Conservation (phyloP, 257 asterid species). For the Voacanga thouarsii region DNA sequence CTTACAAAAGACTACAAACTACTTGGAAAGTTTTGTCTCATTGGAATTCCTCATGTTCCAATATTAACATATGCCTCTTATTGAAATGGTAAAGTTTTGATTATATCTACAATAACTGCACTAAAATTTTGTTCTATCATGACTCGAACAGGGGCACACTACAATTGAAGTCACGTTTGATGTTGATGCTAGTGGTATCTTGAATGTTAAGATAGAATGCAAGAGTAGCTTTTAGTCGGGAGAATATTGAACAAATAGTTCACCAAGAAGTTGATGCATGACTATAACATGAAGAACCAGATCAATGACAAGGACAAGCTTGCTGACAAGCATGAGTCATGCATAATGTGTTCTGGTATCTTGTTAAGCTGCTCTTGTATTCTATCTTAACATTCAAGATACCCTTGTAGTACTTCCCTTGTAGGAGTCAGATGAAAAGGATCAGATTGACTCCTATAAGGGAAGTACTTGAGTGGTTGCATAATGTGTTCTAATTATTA, state of each 20-base stretch:
- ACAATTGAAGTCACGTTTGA: slow-evolving; percentile 94
- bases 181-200: slow-evolving; percentile 89
- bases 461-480: too few relatives aligned
- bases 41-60: slow-evolving; percentile 92
- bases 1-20: too few relatives aligned
- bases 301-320: too few relatives aligned
- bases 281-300: too few relatives aligned
- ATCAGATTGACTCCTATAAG: slow-evolving; percentile 90
- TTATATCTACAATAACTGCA: background rate
- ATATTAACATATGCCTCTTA: slow-evolving; percentile 16
- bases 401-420: too few relatives aligned
- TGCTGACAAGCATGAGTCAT: slow-evolving; percentile 85
- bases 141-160: slow-evolving; percentile 69
- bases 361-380: too few relatives aligned
- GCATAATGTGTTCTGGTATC: too few relatives aligned
- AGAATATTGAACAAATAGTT: too few relatives aligned
- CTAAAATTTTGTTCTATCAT: background rate
- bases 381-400: too few relatives aligned
- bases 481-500: too few relatives aligned
- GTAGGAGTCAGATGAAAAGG: slow-evolving; percentile 91
- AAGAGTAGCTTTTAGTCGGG: too few relatives aligned
- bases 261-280: too few relatives aligned
- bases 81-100: background rate
- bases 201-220: slow-evolving; percentile 93
- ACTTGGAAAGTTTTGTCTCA: slow-evolving; percentile 80